phyloP scores from a whole-genome alignment of 2,329 filamentous ascomycete species.

The Thielaviopsis populi region DNA sequence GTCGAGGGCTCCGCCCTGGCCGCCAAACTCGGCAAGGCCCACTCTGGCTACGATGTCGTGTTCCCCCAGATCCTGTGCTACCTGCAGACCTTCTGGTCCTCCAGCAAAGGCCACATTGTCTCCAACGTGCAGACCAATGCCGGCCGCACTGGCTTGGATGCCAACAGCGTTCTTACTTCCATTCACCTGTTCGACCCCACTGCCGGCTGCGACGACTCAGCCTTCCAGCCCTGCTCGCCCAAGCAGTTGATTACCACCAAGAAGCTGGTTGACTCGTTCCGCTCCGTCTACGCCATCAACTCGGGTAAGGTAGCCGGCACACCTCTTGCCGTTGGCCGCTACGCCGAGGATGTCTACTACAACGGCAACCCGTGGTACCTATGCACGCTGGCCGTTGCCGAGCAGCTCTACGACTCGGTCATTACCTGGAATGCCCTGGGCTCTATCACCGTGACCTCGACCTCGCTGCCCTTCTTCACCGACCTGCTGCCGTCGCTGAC shows the following conservation, averaged over 20 bases:
- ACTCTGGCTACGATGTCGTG: constrained; percentile 44
- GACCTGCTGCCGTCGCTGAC: constrained; percentile 44
- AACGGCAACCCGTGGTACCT: constrained; percentile 74
- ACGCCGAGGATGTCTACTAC: constrained; percentile 59
- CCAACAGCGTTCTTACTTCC: constrained; percentile 51
- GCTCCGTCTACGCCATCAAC: constrained; percentile 55
- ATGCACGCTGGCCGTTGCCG: constrained; percentile 59
- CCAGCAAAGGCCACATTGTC: constrained; percentile 42
- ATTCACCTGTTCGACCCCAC: constrained; percentile 56
- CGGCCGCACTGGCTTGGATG: constrained; percentile 53
- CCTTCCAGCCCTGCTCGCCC: constrained; percentile 65
- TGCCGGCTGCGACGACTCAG: constrained; percentile 49
- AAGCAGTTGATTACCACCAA: constrained; percentile 62
- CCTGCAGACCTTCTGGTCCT: constrained; percentile 58
- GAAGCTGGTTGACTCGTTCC: constrained; percentile 59
- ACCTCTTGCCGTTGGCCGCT: constrained; percentile 50
- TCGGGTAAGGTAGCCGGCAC: constrained; percentile 42
- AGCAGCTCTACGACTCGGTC: constrained; percentile 63
- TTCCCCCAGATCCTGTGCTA: constrained; percentile 61
- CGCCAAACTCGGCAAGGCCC: constrained; percentile 43
- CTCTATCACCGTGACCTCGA: constrained; percentile 47
- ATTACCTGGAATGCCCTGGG: constrained; percentile 53
- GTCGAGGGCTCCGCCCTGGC: constrained; percentile 55
- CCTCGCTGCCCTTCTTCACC: constrained; percentile 57
- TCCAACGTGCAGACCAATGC: constrained; percentile 45